Evolutionary conservation across 805 yeast species (phyloP).

Genomic region (Suhomyces kilbournensis): DNA sequence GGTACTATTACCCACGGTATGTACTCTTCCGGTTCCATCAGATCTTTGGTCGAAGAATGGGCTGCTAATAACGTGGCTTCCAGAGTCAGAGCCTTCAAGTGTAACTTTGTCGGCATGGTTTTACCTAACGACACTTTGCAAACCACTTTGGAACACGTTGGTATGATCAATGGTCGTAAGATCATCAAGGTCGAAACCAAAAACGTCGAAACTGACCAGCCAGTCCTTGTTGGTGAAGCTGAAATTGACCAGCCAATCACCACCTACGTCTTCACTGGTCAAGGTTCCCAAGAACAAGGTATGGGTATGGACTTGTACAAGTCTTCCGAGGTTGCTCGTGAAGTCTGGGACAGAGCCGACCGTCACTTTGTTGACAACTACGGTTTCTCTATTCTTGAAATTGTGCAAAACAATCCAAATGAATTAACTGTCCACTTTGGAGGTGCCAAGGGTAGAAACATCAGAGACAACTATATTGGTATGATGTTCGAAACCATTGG

Average conservation of each 20-base stretch:
- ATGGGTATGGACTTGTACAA: constrained; percentile 99
- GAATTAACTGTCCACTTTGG: constrained; percentile 96
- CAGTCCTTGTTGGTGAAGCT: constrained; percentile 90
- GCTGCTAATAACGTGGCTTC: constrained; percentile 97
- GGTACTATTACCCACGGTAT: constrained; percentile 99
- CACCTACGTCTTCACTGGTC: constrained; percentile 97
- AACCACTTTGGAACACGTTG: constrained; percentile 89
- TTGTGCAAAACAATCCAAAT: constrained; percentile 93
- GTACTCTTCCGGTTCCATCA: constrained; percentile 95
- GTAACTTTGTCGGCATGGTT: constrained; percentile 94
- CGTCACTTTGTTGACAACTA: constrained; percentile 86
- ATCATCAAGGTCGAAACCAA: constrained; percentile 87
- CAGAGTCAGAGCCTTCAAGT: constrained; percentile 91
- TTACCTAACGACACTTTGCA: constrained; percentile 89
- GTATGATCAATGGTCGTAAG: constrained; percentile 99
- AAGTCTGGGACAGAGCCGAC: constrained; percentile 98
- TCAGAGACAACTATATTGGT: constrained; percentile 89
- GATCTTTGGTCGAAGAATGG: constrained; percentile 95
- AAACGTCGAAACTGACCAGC: constrained; percentile 73
- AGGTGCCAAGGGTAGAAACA: constrained; percentile 94
- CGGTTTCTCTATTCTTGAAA: constrained; percentile 95
- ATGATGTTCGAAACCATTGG: constrained; percentile 97
- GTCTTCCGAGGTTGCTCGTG: constrained; percentile 84
- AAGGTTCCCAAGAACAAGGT: constrained; percentile 99
- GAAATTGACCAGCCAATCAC: constrained; percentile 98